Conservation (phyloP, 305 asterid genomes). For the Fraxinus angustifolia region DNA sequence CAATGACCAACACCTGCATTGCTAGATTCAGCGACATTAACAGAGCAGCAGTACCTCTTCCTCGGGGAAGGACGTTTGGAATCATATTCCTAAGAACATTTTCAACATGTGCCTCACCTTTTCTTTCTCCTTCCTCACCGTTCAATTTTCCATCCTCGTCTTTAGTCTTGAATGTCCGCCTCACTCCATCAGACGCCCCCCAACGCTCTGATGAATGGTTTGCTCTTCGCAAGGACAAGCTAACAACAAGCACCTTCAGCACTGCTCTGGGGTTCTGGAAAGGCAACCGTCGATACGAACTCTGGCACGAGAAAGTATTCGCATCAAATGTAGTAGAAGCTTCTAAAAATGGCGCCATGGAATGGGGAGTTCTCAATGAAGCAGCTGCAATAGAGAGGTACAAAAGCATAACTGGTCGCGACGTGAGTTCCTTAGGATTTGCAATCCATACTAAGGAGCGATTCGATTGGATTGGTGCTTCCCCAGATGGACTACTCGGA, state of each 20-base stretch:
- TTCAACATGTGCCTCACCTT: conserved; percentile 55
- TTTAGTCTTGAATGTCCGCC: conserved; percentile 42
- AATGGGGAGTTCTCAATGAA: conserved; percentile 89
- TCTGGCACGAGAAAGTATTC: conserved; percentile 84
- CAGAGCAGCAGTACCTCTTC: conserved; percentile 47
- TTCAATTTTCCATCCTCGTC: conserved; percentile 31
- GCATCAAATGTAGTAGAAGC: conserved; percentile 30
- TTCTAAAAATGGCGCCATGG: conserved; percentile 56
- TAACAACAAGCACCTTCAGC: conserved; percentile 90
- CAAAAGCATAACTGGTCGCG: conserved; percentile 79
- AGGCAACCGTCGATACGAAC: conserved; percentile 75
- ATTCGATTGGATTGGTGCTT: conserved; percentile 81
- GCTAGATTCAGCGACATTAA: conserved; percentile 51
- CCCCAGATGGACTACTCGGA: conserved; percentile 87
- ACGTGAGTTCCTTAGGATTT: conserved; percentile 67
- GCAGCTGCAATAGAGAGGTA: conserved; percentile 72
- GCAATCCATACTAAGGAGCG: conserved; percentile 65
- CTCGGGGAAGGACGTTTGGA: conserved; percentile 37
- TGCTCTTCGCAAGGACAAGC: conserved; percentile 84
- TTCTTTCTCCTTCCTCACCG: conserved; percentile 30
- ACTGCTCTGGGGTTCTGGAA: conserved; percentile 92
- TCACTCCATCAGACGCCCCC: conserved; percentile 57
- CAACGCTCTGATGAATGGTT: conserved; percentile 97
- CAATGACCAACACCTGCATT: conserved; percentile 62
- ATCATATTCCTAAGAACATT: conserved; percentile 40